Evolutionary conservation across 768 basidiomycete species (phyloP).

Genomic region (Daedaleopsis nitida): DNA sequence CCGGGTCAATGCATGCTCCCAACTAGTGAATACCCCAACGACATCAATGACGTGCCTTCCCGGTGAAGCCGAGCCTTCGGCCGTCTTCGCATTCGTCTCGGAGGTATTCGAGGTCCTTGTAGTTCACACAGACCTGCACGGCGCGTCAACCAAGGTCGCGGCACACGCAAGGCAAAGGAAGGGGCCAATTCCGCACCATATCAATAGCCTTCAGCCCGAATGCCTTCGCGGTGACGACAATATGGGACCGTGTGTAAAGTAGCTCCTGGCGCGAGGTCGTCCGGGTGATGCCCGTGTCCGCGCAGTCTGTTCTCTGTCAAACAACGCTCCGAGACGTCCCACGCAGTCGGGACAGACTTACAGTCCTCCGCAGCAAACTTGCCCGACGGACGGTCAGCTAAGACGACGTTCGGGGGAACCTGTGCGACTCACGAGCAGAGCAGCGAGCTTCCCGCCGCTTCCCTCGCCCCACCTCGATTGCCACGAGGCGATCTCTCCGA

Average conservation of each 20-base stretch:
- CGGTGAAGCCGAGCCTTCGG: constrained; percentile 82
- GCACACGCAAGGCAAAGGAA: no score
- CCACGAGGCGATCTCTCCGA: constrained; percentile 75
- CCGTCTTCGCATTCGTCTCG: constrained; percentile 81
- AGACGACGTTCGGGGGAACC: not conserved
- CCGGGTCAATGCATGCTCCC: not conserved
- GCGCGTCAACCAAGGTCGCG: not conserved
- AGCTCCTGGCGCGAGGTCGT: constrained; percentile 76
- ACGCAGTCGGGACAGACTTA: constrained; percentile 35
- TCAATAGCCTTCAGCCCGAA: constrained; percentile 86
- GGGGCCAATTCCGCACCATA: constrained; percentile 56
- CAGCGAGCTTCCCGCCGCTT: constrained; percentile 57
- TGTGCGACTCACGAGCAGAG: constrained; percentile 58
- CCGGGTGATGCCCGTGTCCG: constrained; percentile 81
- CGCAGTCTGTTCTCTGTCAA: constrained; percentile 63
- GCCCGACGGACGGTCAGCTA: not conserved
- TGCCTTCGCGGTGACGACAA: constrained; percentile 82
- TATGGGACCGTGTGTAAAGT: constrained; percentile 79
- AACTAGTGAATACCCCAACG: not conserved
- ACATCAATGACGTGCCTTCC: constrained; percentile 60
- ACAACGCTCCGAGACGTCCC: not conserved
- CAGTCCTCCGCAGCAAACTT: constrained; percentile 97
- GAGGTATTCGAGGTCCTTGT: constrained; percentile 69
- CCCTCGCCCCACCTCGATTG: constrained; percentile 46
- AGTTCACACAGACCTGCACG: constrained; percentile 81